These are phyloP conservation scores for Lentinula novae-zelandiae DNA, from an alignment of 1,284 basidiomycete genomes.

Conservation along the genomic window DNA sequence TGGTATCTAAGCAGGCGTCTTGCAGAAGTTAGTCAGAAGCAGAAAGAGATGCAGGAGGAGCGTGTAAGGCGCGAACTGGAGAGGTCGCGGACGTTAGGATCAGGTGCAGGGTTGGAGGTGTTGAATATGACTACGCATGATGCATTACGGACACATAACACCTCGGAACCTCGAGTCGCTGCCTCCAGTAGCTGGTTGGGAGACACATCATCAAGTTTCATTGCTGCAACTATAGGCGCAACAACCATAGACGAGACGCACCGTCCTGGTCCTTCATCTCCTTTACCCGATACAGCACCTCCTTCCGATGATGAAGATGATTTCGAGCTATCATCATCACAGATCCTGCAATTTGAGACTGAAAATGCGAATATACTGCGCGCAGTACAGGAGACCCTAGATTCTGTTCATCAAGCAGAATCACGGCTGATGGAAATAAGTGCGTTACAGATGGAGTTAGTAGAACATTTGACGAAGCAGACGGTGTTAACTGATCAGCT, in stretches of 20 bases:
- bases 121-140: slow-evolving; percentile 35
- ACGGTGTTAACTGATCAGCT: slow-evolving; percentile 88
- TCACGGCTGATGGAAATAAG: slow-evolving; percentile 87
- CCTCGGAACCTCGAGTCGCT: slow-evolving; percentile 15
- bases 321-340: slow-evolving; percentile 73
- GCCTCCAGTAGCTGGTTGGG: slow-evolving; percentile 57
- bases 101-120: slow-evolving; percentile 58
- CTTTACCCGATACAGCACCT: slow-evolving; percentile 21
- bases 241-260: slow-evolving; percentile 29
- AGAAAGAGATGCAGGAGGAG: slow-evolving; percentile 87
- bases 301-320: slow-evolving; percentile 61
- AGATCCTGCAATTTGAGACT: slow-evolving; percentile 87
- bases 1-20: slow-evolving; percentile 82
- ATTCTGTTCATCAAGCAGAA: slow-evolving; percentile 86
- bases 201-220: slow-evolving; percentile 53
- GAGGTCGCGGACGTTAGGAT: slow-evolving; percentile 74
- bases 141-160: slow-evolving; percentile 16
- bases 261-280: slow-evolving; percentile 22
- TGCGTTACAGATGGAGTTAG: slow-evolving; percentile 83
- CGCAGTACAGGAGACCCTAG: slow-evolving; percentile 78
- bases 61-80: slow-evolving; percentile 80
- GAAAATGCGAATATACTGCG: slow-evolving; percentile 85
- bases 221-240: slow-evolving; percentile 64
- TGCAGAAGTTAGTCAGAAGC: slow-evolving; percentile 70
- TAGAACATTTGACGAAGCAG: slow-evolving; percentile 82